Evolutionary conservation across 352 stramenopile genomes (phyloP), one percentile per base, ranked within the genome.

Genomic region (Globisporangium cystogenes): DNA sequence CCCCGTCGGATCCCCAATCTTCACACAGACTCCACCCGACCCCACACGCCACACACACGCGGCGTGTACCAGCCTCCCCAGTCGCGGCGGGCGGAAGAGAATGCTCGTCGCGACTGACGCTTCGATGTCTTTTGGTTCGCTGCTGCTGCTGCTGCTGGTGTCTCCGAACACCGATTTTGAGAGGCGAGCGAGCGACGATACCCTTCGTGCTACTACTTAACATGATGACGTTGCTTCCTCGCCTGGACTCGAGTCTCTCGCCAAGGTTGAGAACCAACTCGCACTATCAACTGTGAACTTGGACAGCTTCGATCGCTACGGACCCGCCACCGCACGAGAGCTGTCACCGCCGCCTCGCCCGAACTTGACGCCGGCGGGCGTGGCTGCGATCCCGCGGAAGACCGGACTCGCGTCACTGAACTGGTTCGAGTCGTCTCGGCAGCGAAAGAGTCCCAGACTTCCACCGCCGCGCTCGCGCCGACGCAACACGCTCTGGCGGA

Each of bases 401-500:
- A 54, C 40, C 3, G 62, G 62, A 41, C 62, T 70, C 29, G 35
- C 14, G 27, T 68, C 62, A n/a, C 40, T 58, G 43, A 57, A 55
- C 11, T 55, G 43, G 36, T 53, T 39, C 14, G 37, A 27, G 45
- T 43, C 27, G 39, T 12, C 20, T 23, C 18, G 18, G 46, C 47
- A 24, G 20, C 27, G 45, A 39, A 45, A 36, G 14, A 53, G 5
- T 16, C 46, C 33, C 27, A 44, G 8, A 1, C n/a, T 23, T 7
- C 18, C 12, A 6, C 53, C 59, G 18, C 46, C 50, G 23, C 33
- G 39, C 16, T 45, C 66, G 8, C 67, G 43, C 15, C 54, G 60
- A 27, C 64, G 67, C 48, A 66, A 23, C 26, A 78, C 64, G 37
- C 74, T 45, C 47, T 55, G 37, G 11, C 31, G 46, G 42, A 81